Evolutionary conservation across 768 basidiomycete genomes (phyloP).

Genomic region (Amanita pallidorosea): DNA sequence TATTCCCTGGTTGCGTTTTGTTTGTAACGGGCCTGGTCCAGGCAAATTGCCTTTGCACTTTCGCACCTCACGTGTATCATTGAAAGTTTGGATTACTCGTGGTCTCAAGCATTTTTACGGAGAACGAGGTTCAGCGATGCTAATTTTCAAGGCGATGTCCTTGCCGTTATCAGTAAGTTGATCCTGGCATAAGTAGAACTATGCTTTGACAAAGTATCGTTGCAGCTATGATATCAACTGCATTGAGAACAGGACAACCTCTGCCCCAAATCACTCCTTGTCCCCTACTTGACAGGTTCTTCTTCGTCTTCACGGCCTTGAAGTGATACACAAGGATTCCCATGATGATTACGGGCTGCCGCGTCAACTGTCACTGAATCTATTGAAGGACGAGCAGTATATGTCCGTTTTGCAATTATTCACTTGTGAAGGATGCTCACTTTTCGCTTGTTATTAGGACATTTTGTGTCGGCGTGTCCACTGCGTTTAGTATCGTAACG

Average conservation of each 20-base stretch:
- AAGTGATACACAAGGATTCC: slow-evolving; percentile 60
- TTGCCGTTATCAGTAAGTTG: slow-evolving; percentile 62
- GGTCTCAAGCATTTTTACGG: slow-evolving; percentile 70
- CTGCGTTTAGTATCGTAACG: slow-evolving; percentile 53
- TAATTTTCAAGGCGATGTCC: slow-evolving; percentile 75
- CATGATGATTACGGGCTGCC: slow-evolving; percentile 74
- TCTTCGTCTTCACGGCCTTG: slow-evolving; percentile 42
- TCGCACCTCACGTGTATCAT: slow-evolving; percentile 68
- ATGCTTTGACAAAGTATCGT: background rate
- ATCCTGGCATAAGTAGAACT: slow-evolving; percentile 11
- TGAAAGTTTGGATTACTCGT: slow-evolving; percentile 61
- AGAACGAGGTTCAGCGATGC: slow-evolving; percentile 68
- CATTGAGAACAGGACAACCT: slow-evolving; percentile 61
- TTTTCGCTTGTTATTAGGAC: slow-evolving; percentile 25
- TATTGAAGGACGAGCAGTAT: slow-evolving; percentile 70
- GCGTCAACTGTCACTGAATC: slow-evolving; percentile 56
- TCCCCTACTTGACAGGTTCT: slow-evolving; percentile 43
- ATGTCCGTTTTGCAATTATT: slow-evolving; percentile 29
- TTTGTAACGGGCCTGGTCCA: slow-evolving; percentile 13
- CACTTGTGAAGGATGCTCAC: background rate
- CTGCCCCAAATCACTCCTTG: slow-evolving; percentile 84
- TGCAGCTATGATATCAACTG: slow-evolving; percentile 68
- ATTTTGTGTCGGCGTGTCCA: slow-evolving; percentile 67
- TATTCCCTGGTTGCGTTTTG: background rate
- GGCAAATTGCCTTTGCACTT: slow-evolving; percentile 59